phyloP scores from a whole-genome alignment of 345 rosid species.

The Arabidopsis thaliana region DNA sequence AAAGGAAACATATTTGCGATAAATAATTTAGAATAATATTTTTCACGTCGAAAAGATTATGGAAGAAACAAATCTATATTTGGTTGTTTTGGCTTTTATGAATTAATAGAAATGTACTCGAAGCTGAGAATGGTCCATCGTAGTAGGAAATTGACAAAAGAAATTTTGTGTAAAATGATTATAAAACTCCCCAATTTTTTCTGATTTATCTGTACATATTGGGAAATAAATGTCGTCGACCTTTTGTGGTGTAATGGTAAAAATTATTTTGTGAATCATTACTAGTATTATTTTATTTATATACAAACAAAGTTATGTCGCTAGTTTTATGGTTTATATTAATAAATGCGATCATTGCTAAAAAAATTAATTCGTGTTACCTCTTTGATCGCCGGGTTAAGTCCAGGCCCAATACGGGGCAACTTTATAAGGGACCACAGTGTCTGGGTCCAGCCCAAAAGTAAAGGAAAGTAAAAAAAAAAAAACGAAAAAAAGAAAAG shows the following conservation, averaged over 20 bases:
- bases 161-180: not conserved
- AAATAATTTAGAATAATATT: not conserved
- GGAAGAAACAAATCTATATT: not conserved
- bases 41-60: not conserved
- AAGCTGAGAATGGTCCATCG: slow-evolving; percentile 25
- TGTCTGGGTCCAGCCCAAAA: slow-evolving; percentile 43
- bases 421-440: slow-evolving; percentile 32
- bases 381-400: slow-evolving; percentile 24
- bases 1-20: not conserved
- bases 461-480: slow-evolving; percentile 16
- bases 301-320: not conserved
- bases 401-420: slow-evolving; percentile 31
- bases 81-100: slow-evolving; percentile 1
- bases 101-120: slow-evolving; percentile 21
- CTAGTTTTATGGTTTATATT: not conserved
- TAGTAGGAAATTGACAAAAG: slow-evolving; percentile 15
- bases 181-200: not conserved
- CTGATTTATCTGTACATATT: not conserved
- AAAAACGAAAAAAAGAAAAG: slow-evolving; percentile 11
- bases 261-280: not conserved
- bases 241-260: slow-evolving; percentile 23
- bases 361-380: not conserved
- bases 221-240: slow-evolving; percentile 30
- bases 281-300: not conserved
- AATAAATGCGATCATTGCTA: not conserved